Base-by-base conservation (phyloP, 805 yeast genomes). In the Cyberlindnera xylosilytica region DNA sequence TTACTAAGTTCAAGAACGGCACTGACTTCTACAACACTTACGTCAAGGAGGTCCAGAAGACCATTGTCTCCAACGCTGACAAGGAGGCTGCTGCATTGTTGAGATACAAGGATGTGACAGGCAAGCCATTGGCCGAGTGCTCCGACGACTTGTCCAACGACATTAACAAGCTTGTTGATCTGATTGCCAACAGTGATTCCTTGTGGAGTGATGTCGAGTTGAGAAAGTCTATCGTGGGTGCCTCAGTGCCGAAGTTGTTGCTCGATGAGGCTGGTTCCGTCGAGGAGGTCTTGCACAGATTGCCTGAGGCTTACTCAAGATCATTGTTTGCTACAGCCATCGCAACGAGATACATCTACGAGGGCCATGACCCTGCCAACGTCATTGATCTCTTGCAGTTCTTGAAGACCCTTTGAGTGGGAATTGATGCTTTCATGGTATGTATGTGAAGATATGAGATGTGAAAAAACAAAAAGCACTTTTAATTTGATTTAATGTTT, bases 21-120 rank as follows among this genome's bases (percentile, higher is more conserved):
- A 95, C 97, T 10, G 71, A 69, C 37, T 85, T 91, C 62, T 91
- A 91, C 70, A 72, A 79, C 60, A 70, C 72, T n/a, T 93, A 91
- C 58, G 98, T 91, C 47, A 73, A 74, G 53, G 82, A 84, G 57
- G 97, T 87, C 23, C 98, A 91, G 70, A 60, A 64, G 39, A 80
- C 79, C 46, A 76, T 93, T 65, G 79, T 82, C 47, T 61, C 66
- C 37, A 93, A 93, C 63, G 98, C 98, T 11, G 68, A 78, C 44
- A 71, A 73, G 27, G 99, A 91, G 69, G 95, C 95, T 61, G 81
- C 83, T 56, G 84, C 87, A 49, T 72, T 91, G 58, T 89, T 97
- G 96, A 68, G 75, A 51, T 79, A 88, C 58, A 80, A 81, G 53
- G 69, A 76, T 53, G 61, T 66, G 33, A 80, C 88, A 4, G 83